Percentiles rank a stretch among this genome's conserved stretches.
Evolutionary conservation across 73 alveolate species (phyloP).

Genomic region (Uronychia setigera): DNA sequence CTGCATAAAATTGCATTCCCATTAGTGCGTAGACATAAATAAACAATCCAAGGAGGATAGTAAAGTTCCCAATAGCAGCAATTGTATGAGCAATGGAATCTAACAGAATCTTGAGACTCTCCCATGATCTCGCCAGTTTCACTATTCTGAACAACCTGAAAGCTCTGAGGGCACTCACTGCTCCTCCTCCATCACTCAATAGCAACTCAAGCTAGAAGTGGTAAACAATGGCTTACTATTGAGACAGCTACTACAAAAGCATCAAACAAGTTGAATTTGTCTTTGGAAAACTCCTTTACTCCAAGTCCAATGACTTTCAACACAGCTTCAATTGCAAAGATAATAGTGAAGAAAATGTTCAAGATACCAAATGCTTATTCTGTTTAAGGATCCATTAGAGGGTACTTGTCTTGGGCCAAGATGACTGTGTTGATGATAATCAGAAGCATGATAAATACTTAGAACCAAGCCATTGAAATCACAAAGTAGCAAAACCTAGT

Average conservation of each 20-base stretch:
- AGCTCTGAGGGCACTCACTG: conserved; percentile 27
- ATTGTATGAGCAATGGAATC: conserved; percentile 18
- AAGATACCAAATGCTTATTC: background rate
- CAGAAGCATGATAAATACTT: conserved; percentile 15
- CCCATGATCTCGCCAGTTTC: conserved; percentile 17
- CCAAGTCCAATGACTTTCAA: conserved; percentile 75
- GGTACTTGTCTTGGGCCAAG: conserved; percentile 56
- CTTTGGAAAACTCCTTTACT: conserved; percentile 56
- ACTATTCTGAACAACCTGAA: conserved; percentile 21
- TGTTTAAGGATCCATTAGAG: conserved; percentile 11
- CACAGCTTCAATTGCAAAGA: conserved; percentile 58
- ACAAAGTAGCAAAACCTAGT: background rate
- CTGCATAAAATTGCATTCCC: conserved; percentile 27
- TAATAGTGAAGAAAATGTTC: conserved; percentile 34
- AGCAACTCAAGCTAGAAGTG: conserved; percentile 42
- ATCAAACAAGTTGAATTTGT: conserved; percentile 76
- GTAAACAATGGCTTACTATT: too few relatives aligned
- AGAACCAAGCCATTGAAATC: conserved; percentile 4
- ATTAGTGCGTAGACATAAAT: conserved; percentile 8
- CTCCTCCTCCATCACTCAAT: conserved; percentile 11
- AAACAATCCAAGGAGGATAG: background rate
- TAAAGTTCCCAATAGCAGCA: conserved; percentile 10
- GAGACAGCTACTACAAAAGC: conserved; percentile 55
- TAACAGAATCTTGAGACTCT: conserved; percentile 9
- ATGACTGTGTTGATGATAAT: conserved; percentile 58